Percentiles rank a stretch among this genome's conserved stretches.
Conservation (phyloP, 495 filamentous ascomycete species). For the Penicillium lividum region DNA sequence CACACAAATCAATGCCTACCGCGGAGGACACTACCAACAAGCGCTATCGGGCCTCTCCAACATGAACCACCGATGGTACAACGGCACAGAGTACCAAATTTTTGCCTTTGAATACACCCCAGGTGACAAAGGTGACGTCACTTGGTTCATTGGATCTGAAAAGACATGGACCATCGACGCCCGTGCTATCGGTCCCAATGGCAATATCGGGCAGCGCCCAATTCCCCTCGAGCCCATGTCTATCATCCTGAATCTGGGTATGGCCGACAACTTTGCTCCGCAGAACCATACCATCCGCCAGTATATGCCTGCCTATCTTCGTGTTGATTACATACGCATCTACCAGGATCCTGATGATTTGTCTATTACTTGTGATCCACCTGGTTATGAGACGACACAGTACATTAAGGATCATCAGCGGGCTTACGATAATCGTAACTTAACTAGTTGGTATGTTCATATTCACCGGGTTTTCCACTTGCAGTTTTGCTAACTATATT, state of each 20-base stretch:
- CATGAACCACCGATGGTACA: conserved; percentile 77
- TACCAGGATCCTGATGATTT: conserved; percentile 64
- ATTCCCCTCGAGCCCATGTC: conserved; percentile 72
- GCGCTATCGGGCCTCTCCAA: conserved; percentile 70
- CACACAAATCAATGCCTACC: conserved; percentile 65
- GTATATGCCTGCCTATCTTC: conserved; percentile 69
- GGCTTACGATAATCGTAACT: conserved; percentile 65
- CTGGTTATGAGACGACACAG: conserved; percentile 65
- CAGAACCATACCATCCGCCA: conserved; percentile 55
- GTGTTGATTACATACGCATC: conserved; percentile 74
- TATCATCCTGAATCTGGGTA: conserved; percentile 71
- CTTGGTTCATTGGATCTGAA: conserved; percentile 67
- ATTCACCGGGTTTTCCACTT: background rate
- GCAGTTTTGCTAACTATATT: conserved; percentile 5
- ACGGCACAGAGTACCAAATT: conserved; percentile 68
- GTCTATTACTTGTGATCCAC: conserved; percentile 71
- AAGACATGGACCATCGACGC: conserved; percentile 69
- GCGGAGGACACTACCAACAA: conserved; percentile 71
- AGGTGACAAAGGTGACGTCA: conserved; percentile 59
- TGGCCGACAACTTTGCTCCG: conserved; percentile 66
- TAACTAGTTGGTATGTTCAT: conserved; percentile 51
- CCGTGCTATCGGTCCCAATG: conserved; percentile 66
- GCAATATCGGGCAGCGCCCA: conserved; percentile 69
- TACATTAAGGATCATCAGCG: conserved; percentile 67
- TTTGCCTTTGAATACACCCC: conserved; percentile 75